Base-by-base conservation (phyloP, 805 yeast species). In the Barnettozyma sucrosica region DNA sequence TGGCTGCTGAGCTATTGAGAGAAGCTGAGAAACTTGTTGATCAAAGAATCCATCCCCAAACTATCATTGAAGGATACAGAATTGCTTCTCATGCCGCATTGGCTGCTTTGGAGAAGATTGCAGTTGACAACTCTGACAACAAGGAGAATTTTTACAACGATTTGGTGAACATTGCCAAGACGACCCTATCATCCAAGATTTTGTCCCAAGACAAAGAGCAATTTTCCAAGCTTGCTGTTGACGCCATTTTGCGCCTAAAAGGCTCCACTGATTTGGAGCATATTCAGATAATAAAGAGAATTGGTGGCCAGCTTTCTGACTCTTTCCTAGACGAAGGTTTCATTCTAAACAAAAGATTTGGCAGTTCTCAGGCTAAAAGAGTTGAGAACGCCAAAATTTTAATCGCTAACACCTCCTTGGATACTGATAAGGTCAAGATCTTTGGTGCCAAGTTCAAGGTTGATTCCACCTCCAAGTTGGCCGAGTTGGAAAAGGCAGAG, bases 391-490 rank as follows among this genome's bases (percentile, higher is more conserved):
- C 95, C 28, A 83, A 79, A 57, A 89, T 93, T 55, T 75, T 93
- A 53, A 85, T 93, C 62, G 96, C 99, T 16, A 93, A 93, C 69
- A 93, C 99, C 5, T 82, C 97, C 18, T 76, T 88, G 82, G 99
- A 93, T 64, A 93, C 99, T 7, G 99, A 93, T 65, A 93, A 93
- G 67, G 97, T 93, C 51, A 93, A 93, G 69, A 83, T 93, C 48
- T 93, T 93, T 68, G 99, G 99, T 53, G 97, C 99, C 50, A 90
- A 93, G 66, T 90, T 93, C 71, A 88, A 89, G 68, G 98, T 93
- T 41, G 97, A 92, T 66, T 82, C 96, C 20, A 93, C 98, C 8
- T 78, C 92, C 51, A 93, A 93, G 66, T 77, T 93, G 60, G 97
- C 97, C 6, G 95, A 89, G 58, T 41, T 90, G 56, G 97, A 90